Percentiles rank a stretch among this genome's conserved stretches.
Conservation (phyloP, 768 basidiomycete genomes). For the Tulasnella sp. region DNA sequence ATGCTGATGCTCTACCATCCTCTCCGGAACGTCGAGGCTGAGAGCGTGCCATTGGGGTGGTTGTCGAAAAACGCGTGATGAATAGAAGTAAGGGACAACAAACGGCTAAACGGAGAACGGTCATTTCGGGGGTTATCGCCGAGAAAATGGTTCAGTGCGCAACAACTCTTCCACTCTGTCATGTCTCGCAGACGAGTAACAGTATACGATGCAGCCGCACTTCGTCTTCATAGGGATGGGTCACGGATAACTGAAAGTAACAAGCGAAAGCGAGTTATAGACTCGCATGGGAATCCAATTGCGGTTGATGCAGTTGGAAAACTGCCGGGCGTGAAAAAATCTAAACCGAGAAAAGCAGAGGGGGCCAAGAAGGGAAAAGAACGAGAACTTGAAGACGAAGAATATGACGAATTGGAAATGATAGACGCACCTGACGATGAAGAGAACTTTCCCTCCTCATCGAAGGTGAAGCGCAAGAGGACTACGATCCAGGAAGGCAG, state of each 20-base stretch:
- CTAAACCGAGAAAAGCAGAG: too few relatives aligned
- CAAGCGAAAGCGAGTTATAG: constrained; percentile 4
- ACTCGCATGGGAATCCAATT: constrained; percentile 17
- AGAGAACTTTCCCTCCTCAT: too few relatives aligned
- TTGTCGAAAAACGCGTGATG: neutral
- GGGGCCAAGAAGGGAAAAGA: too few relatives aligned
- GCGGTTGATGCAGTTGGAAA: too few relatives aligned
- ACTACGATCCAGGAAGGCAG: too few relatives aligned
- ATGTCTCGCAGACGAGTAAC: constrained; percentile 33
- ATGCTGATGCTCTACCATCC: neutral
- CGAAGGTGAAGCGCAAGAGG: too few relatives aligned
- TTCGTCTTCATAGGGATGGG: constrained; percentile 55
- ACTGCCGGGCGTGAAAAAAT: too few relatives aligned
- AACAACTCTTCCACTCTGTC: neutral
- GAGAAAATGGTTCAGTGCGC: neutral
- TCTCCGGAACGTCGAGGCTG: neutral
- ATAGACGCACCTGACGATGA: too few relatives aligned
- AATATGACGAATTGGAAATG: too few relatives aligned
- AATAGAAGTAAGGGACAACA: neutral
- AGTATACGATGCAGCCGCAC: constrained; percentile 49
- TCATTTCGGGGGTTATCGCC: too few relatives aligned
- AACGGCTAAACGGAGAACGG: too few relatives aligned
- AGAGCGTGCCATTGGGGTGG: neutral
- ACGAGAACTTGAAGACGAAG: too few relatives aligned
- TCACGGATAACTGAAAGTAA: constrained; percentile 34